phyloP scores from a whole-genome alignment of 768 basidiomycete species.

The Boletus insuetus region DNA sequence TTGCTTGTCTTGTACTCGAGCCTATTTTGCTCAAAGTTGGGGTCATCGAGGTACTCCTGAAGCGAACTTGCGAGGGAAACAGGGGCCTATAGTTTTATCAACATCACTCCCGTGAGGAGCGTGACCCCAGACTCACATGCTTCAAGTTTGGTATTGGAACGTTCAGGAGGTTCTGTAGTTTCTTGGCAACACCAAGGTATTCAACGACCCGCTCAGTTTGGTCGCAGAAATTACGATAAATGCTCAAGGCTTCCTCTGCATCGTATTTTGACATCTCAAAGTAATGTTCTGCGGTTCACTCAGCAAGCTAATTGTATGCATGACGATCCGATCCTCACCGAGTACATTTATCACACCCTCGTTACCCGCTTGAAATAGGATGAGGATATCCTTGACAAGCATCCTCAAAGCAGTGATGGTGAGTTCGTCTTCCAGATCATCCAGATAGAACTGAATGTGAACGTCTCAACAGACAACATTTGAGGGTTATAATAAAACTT shows the following conservation, averaged over 20 bases:
- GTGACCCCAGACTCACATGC: slow-evolving; percentile 52
- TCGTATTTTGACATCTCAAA: slow-evolving; percentile 98
- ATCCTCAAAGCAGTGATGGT: slow-evolving; percentile 85
- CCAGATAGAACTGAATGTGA: slow-evolving; percentile 77
- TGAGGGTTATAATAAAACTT: slow-evolving; percentile 30
- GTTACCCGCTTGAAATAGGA: slow-evolving; percentile 94
- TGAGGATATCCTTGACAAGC: slow-evolving; percentile 93
- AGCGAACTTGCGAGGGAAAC: slow-evolving; percentile 90
- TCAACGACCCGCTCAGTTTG: slow-evolving; percentile 94
- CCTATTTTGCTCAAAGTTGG: slow-evolving; percentile 94
- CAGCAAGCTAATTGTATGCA: slow-evolving; percentile 16
- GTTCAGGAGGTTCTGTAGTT: slow-evolving; percentile 89
- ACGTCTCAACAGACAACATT: neutral
- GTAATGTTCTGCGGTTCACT: slow-evolving; percentile 69
- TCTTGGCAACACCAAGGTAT: slow-evolving; percentile 87
- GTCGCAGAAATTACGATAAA: slow-evolving; percentile 93
- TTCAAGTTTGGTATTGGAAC: slow-evolving; percentile 93
- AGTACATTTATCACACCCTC: slow-evolving; percentile 87
- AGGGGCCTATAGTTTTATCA: slow-evolving; percentile 63
- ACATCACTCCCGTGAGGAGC: neutral
- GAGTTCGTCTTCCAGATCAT: slow-evolving; percentile 90
- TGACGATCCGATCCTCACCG: slow-evolving; percentile 47
- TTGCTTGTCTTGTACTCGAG: slow-evolving; percentile 88
- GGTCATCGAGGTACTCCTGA: slow-evolving; percentile 94
- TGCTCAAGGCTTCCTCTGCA: slow-evolving; percentile 74